A percentile compares a stretch with the other conserved stretches of the same genome.
Conservation (phyloP, 2,329 filamentous ascomycete genomes). For the Alternaria sp. region DNA sequence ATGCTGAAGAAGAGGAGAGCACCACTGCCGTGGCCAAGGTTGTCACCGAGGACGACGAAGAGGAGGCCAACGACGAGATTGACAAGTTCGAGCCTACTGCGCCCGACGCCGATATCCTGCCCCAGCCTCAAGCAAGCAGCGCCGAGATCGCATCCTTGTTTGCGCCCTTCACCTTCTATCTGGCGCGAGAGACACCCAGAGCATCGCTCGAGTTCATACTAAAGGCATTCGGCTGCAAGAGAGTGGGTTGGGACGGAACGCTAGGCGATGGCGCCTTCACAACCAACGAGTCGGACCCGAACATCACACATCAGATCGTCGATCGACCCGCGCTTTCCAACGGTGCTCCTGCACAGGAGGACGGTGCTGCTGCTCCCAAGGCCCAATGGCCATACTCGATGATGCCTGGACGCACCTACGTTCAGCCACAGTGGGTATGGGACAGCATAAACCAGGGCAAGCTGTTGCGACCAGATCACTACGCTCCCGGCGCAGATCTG, state of each 20-base stretch:
- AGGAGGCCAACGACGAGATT: constrained; percentile 61
- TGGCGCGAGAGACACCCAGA: constrained; percentile 91
- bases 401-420: constrained; percentile 88
- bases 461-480: constrained; percentile 83
- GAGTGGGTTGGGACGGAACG: constrained; percentile 91
- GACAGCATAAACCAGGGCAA: constrained; percentile 93
- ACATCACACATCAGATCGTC: constrained; percentile 95
- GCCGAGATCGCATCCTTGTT: constrained; percentile 79
- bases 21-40: constrained; percentile 14
- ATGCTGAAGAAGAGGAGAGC: constrained; percentile 51
- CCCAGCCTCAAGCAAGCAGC: constrained; percentile 74
- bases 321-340: constrained; percentile 76
- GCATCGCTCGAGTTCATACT: constrained; percentile 92
- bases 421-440: constrained; percentile 99
- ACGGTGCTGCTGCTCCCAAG: constrained; percentile 53
- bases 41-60: constrained; percentile 33
- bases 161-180: constrained; percentile 85
- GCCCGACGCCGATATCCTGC: constrained; percentile 82
- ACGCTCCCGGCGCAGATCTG: constrained; percentile 86
- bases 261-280: constrained; percentile 93
- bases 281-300: constrained; percentile 81
- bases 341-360: constrained; percentile 48
- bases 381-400: constrained; percentile 67
- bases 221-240: constrained; percentile 92
- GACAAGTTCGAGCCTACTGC: constrained; percentile 91